Percentiles rank a stretch among this genome's conserved stretches.
phyloP scores from a whole-genome alignment of 2,329 filamentous ascomycete species.

The Coleophoma eucalyptorum region DNA sequence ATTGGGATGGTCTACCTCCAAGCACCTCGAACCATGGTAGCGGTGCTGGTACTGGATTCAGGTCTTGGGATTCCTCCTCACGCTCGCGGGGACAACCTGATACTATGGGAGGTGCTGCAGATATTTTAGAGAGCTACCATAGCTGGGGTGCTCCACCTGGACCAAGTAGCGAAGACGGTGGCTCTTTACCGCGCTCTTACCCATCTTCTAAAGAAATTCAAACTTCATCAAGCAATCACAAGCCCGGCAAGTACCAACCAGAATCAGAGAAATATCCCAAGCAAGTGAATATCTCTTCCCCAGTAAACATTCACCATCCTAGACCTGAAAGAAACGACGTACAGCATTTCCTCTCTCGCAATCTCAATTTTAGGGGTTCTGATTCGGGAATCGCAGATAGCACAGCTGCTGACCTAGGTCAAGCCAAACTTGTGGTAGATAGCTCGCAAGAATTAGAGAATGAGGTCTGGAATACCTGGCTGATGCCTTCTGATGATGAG shows the following conservation, averaged over 20 bases:
- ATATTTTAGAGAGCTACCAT: background rate
- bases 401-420: conserved; percentile 20
- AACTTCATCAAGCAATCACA: background rate
- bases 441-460: conserved; percentile 21
- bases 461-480: conserved; percentile 25
- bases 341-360: conserved; percentile 5
- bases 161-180: background rate
- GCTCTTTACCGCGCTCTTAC: background rate
- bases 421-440: conserved; percentile 8
- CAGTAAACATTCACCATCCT: conserved; percentile 20
- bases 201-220: background rate
- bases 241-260: background rate
- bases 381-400: conserved; percentile 14
- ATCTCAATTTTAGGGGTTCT: conserved; percentile 15
- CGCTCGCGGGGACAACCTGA: background rate
- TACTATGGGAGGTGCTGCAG: background rate
- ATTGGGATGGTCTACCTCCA: background rate
- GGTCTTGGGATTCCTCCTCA: background rate
- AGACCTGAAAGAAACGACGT: conserved; percentile 16
- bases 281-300: conserved; percentile 9
- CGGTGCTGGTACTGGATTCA: background rate
- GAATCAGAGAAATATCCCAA: background rate
- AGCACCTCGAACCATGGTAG: background rate
- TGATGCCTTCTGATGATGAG: conserved; percentile 6
- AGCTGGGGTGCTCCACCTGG: background rate